Percentiles rank a stretch among this genome's conserved stretches.
Conservation (phyloP, 2,329 filamentous ascomycete species). For the Hymenoscyphus infarciens region DNA sequence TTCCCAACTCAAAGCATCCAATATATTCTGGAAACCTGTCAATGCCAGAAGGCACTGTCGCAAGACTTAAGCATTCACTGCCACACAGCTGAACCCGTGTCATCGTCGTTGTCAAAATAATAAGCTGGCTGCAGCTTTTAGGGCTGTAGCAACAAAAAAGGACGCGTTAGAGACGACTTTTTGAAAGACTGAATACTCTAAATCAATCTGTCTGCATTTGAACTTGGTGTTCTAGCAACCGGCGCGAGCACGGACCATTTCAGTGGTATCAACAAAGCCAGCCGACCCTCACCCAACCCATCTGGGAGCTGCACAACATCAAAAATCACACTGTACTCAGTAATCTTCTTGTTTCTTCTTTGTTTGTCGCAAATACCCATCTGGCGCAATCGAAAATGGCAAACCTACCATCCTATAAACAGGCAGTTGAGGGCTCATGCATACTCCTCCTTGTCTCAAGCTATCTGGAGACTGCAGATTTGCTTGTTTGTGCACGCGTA, state of each 20-base stretch:
- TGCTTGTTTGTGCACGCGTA: conserved; percentile 18
- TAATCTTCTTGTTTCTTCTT: background rate
- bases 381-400: conserved; percentile 1
- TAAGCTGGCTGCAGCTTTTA: background rate
- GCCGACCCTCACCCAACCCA: background rate
- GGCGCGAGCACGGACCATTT: background rate
- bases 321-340: background rate
- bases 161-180: background rate
- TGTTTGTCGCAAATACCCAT: background rate
- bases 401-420: conserved; percentile 25
- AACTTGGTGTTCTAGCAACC: background rate
- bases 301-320: background rate
- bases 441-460: conserved; percentile 17
- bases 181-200: background rate
- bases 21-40: too few relatives aligned
- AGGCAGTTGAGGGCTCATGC: conserved; percentile 13
- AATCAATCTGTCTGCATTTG: background rate
- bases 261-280: background rate
- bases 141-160: background rate
- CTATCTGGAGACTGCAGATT: conserved; percentile 17
- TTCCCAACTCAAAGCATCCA: too few relatives aligned
- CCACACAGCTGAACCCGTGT: background rate
- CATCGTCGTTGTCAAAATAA: background rate
- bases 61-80: background rate
- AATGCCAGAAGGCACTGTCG: background rate